Base-by-base conservation (phyloP, 345 rosid species). In the Aquilaria malaccensis region DNA sequence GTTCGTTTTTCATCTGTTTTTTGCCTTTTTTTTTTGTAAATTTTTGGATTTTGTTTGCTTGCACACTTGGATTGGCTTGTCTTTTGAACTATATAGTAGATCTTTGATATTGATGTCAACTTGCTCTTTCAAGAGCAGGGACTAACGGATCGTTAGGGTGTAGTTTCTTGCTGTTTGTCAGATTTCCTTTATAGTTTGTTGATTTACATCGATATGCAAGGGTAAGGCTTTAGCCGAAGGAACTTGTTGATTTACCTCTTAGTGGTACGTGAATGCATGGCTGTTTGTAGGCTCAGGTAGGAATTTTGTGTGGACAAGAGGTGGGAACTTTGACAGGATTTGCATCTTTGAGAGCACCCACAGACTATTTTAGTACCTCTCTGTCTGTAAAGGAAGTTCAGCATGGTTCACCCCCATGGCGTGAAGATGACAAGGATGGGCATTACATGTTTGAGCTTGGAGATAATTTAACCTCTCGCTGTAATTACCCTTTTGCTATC, bases 221-320 rank as follows among this genome's bases (percentile, higher is more conserved):
- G 43, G 7, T 37, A 37, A 3, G 43, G 7, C 5, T 37, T 37
- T 37, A 37, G 43, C 43, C 43, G 22, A 37, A 37, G 43, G 43
- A 2, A 37, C 5, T 33, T 66, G 5, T 22, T 58, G 55, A 46
- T 63, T 72, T 66, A 68, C 74, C 58, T 72, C 58, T 82, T 79
- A 68, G 84, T 80, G 88, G 84, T 84, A 64, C 89, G 77, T 89
- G 79, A 75, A 85, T 83, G 80, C 67, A 65, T 81, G 89, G 79
- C 74, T 86, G 79, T 89, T 78, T 89, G 97, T 93, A 93, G 98
- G 98, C 83, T 81, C 97, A 89, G 96, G 96, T 89, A 85, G 96
- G 88, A 78, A 80, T 81, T 71, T 84, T 84, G 80, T 85, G 80
- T 87, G 96, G 85, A 70, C 94, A 84, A 82, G 96, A 87, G 78